Evolutionary conservation across 1,284 basidiomycete species (phyloP).

Genomic region (Boletellus dicymbophilus): DNA sequence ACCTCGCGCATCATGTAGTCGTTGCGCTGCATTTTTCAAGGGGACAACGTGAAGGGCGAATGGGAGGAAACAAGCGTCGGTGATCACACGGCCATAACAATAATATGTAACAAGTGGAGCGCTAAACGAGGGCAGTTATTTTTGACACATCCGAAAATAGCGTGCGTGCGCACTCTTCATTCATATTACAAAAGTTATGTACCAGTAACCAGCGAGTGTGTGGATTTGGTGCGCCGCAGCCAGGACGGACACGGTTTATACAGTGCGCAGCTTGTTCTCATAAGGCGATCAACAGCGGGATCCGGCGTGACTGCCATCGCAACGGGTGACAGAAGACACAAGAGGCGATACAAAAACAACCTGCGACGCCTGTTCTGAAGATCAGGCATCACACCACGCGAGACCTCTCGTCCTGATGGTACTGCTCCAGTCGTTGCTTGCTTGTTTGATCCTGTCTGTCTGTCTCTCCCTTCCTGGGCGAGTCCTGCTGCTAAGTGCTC

Average conservation of each 20-base stretch:
- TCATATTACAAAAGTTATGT: too few species aligned
- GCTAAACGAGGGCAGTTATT: too few species aligned
- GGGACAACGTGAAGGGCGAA: background rate
- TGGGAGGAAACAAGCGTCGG: background rate
- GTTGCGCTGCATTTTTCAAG: constrained; percentile 25
- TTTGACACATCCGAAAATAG: too few species aligned
- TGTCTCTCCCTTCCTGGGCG: background rate
- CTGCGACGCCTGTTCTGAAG: background rate
- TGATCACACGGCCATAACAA: too few species aligned
- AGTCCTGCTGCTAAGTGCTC: constrained; percentile 15
- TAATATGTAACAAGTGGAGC: too few species aligned
- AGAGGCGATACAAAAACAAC: constrained; percentile 7
- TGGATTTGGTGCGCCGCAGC: too few species aligned
- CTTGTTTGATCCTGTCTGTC: background rate
- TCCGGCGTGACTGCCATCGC: too few species aligned
- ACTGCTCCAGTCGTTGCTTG: constrained; percentile 1
- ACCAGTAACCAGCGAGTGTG: too few species aligned
- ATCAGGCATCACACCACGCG: background rate
- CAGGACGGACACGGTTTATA: too few species aligned
- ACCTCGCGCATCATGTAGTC: constrained; percentile 33
- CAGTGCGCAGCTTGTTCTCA: too few species aligned
- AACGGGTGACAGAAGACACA: background rate
- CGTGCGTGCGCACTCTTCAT: too few species aligned
- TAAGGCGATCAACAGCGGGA: too few species aligned
- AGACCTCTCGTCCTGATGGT: background rate